Conservation (phyloP, 164 flowering plant species). For the Vitis rotundifolia region DNA sequence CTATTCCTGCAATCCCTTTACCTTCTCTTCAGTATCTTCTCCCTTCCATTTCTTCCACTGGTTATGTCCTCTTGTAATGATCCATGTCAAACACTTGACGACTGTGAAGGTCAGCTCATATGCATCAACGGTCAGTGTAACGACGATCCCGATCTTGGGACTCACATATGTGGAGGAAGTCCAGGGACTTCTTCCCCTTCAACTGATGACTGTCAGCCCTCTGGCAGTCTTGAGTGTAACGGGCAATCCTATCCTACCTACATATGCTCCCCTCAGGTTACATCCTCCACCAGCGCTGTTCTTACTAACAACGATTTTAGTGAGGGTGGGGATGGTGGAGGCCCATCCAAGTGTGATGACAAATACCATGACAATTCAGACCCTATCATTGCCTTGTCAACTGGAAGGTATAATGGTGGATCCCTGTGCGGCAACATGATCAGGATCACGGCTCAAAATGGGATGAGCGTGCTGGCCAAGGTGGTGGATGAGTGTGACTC, state of each 20-base stretch:
- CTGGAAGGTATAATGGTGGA: constrained; percentile 31
- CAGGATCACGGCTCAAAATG: constrained; percentile 22
- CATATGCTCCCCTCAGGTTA: constrained; percentile 35
- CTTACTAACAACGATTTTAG: constrained; percentile 28
- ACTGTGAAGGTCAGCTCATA: constrained; percentile 36
- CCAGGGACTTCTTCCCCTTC: not conserved
- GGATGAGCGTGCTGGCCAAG: constrained; percentile 27
- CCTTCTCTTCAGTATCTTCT: not conserved
- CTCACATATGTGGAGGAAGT: constrained; percentile 12
- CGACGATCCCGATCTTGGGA: constrained; percentile 34
- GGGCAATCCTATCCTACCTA: constrained; percentile 11
- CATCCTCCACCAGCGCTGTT: constrained; percentile 24
- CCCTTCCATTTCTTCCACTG: not conserved
- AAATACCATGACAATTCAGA: constrained; percentile 20
- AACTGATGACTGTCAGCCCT: not conserved
- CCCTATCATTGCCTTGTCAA: constrained; percentile 37
- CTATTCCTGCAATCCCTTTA: too few relatives aligned
- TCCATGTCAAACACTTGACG: constrained; percentile 26
- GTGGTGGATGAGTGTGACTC: constrained; percentile 54
- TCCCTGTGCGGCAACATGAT: constrained; percentile 31
- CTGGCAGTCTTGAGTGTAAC: not conserved
- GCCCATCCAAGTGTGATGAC: constrained; percentile 30
- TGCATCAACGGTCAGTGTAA: constrained; percentile 37
- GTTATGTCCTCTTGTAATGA: constrained; percentile 33
- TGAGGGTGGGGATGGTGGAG: constrained; percentile 31